Percentiles rank a stretch among this genome's conserved stretches.
Conservation (phyloP, 768 basidiomycete species). For the Holtermanniella nyarrowii region DNA sequence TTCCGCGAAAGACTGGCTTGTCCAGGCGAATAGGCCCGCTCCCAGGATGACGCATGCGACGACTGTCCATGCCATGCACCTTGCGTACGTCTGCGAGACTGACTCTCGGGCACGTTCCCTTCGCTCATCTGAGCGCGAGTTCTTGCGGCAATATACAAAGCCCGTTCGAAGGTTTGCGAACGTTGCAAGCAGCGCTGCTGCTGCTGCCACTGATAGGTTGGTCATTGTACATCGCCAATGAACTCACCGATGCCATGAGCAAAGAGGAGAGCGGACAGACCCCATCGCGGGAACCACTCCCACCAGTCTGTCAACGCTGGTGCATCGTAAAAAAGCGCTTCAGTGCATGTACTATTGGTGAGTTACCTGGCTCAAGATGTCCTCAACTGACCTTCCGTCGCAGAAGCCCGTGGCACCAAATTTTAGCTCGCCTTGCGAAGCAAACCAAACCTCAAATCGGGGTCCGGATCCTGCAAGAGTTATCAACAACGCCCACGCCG, state of each 20-base stretch:
- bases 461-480: not conserved
- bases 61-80: not conserved
- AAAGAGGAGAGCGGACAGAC: not conserved
- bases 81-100: not conserved
- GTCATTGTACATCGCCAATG: not conserved
- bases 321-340: not conserved
- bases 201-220: not conserved
- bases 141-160: not conserved
- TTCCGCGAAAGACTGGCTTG: not conserved
- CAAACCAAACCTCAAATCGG: not conserved
- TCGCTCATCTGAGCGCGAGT: not conserved
- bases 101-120: not conserved
- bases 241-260: not conserved
- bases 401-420: not conserved
- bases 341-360: not conserved
- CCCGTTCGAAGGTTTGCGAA: not conserved
- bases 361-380: not conserved
- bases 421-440: not conserved
- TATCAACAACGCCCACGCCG: not conserved
- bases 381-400: not conserved
- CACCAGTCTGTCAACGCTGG: not conserved
- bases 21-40: not conserved
- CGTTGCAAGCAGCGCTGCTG: not conserved
- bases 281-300: not conserved
- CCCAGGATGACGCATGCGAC: not conserved